Conservation (phyloP, 225 moss, liverwort and hornwort species). For the Physcomitrellopsis africana region DNA sequence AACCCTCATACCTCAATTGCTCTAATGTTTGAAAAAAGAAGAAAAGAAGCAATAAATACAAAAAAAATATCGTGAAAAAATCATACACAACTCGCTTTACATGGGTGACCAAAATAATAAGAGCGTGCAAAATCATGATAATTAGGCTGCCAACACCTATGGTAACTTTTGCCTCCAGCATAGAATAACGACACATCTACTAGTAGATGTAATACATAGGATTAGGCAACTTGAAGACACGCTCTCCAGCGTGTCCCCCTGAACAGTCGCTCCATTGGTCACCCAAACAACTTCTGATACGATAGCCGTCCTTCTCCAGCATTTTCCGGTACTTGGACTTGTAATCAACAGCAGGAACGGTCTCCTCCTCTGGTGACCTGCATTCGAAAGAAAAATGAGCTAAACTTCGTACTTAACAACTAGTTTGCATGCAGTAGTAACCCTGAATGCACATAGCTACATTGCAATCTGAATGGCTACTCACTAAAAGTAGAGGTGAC, state of each 20-base stretch:
- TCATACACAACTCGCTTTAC: slow-evolving; percentile 8
- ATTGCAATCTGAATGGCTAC: too few relatives aligned
- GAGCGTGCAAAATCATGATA: neutral
- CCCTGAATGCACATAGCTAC: neutral
- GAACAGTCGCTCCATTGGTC: slow-evolving; percentile 95
- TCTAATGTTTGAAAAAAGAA: neutral
- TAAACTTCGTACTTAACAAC: neutral
- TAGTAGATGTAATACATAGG: slow-evolving; percentile 96
- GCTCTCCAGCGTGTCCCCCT: slow-evolving; percentile 67
- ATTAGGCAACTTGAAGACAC: slow-evolving; percentile 95
- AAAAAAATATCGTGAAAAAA: neutral
- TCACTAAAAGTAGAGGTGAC: too few relatives aligned
- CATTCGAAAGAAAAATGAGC: slow-evolving; percentile 7
- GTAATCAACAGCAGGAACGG: slow-evolving; percentile 66
- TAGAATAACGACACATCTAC: neutral
- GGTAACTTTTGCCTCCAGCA: neutral
- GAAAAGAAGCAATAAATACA: neutral
- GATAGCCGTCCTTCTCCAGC: slow-evolving; percentile 71
- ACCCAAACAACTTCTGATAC: slow-evolving; percentile 67
- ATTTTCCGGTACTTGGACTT: slow-evolving; percentile 66
- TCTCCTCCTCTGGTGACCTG: slow-evolving; percentile 46
- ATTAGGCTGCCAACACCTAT: neutral
- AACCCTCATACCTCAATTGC: too few relatives aligned
- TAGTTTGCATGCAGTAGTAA: neutral
- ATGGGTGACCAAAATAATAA: slow-evolving; percentile 8